Evolutionary conservation across 768 basidiomycete species (phyloP).

Genomic region (Neoboletus subvelutipes): DNA sequence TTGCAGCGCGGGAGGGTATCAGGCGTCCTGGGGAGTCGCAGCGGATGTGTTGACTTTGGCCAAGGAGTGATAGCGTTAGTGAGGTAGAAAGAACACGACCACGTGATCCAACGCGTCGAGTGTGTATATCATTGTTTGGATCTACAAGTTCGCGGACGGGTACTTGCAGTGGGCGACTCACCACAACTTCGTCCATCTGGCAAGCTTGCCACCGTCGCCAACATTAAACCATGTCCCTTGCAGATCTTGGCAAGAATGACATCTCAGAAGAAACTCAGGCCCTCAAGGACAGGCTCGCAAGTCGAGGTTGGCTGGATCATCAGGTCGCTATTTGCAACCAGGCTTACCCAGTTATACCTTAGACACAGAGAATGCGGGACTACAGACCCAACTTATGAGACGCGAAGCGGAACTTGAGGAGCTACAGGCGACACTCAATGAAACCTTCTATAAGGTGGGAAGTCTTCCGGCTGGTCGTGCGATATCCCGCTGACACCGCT

Average conservation of each 20-base stretch:
- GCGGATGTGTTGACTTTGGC: conserved; percentile 37
- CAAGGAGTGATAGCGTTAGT: conserved; percentile 15
- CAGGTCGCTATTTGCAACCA: neutral
- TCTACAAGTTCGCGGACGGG: conserved; percentile 6
- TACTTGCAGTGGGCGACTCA: neutral
- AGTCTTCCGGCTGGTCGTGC: neutral
- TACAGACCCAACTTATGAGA: conserved; percentile 36
- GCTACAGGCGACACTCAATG: conserved; percentile 33
- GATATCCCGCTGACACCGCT: conserved; percentile 7
- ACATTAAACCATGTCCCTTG: conserved; percentile 35
- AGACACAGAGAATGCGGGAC: conserved; percentile 39
- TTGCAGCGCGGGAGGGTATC: conserved; percentile 38
- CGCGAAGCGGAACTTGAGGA: conserved; percentile 38
- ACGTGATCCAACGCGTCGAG: conserved; percentile 34
- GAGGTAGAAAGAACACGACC: conserved; percentile 22
- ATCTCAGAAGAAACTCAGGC: conserved; percentile 38
- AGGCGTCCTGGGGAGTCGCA: conserved; percentile 44
- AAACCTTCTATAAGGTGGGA: conserved; percentile 38
- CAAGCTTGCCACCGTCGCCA: conserved; percentile 16
- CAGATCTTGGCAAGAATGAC: conserved; percentile 40
- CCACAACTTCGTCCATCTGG: conserved; percentile 11
- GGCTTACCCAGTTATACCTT: conserved; percentile 6
- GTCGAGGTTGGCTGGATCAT: conserved; percentile 32
- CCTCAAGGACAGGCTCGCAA: conserved; percentile 37
- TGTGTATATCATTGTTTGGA: conserved; percentile 30